Evolutionary conservation across 2,329 filamentous ascomycete genomes (phyloP).

Genomic region (Pseudocercospora cruenta): DNA sequence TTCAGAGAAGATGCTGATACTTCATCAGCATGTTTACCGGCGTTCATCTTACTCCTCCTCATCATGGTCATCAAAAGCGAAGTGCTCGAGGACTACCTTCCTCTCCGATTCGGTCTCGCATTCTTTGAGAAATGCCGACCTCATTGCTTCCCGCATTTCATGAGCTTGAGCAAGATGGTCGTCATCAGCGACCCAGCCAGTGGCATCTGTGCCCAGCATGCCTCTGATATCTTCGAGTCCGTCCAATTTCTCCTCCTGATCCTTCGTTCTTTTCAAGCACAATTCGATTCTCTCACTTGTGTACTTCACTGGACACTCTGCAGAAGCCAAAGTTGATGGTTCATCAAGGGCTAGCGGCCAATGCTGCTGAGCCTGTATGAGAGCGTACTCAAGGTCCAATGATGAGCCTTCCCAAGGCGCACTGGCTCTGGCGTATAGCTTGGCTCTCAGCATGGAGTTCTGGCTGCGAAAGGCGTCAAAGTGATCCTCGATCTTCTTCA

Average conservation of each 20-base stretch:
- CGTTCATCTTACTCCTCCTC: neutral
- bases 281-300: conserved; percentile 4
- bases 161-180: neutral
- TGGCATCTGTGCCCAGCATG: conserved; percentile 9
- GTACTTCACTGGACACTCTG: conserved; percentile 3
- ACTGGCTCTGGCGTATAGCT: conserved; percentile 14
- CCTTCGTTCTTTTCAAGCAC: conserved; percentile 2
- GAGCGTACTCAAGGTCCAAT: neutral
- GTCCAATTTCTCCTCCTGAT: conserved; percentile 10
- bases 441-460: conserved; percentile 14
- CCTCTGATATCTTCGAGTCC: conserved; percentile 15
- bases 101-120: neutral
- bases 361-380: neutral
- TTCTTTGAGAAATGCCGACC: neutral
- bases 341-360: conserved; percentile 11
- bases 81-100: neutral
- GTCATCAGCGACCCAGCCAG: conserved; percentile 1
- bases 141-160: neutral
- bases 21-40: too few species aligned
- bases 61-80: neutral
- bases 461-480: conserved; percentile 17
- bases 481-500: conserved; percentile 14
- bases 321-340: neutral
- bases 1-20: too few species aligned
- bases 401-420: conserved; percentile 22